A percentile compares a stretch with the other conserved stretches of the same genome.
Evolutionary conservation across 2,329 filamentous ascomycete genomes (phyloP).

Genomic region (Trichoderma sp.): DNA sequence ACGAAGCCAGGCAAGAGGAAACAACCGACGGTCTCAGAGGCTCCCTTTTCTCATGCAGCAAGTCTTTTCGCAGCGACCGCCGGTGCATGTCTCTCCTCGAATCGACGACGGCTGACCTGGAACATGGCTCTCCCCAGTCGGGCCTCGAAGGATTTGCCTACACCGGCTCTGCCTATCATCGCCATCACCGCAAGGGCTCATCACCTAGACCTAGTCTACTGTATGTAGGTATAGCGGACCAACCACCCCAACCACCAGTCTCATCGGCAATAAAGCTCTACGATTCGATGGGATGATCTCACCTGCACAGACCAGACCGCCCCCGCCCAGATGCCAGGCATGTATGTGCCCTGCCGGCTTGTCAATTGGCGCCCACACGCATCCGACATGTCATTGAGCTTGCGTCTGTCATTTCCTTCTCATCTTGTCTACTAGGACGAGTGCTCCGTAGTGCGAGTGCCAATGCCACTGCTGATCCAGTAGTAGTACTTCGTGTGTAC

Average conservation of each 20-base stretch:
- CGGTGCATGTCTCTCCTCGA: background rate
- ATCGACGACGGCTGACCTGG: slow-evolving; percentile 6
- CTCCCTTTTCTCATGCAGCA: background rate
- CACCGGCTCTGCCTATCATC: background rate
- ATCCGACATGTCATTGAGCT: slow-evolving; percentile 2
- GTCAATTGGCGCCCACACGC: background rate
- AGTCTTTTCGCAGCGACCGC: background rate
- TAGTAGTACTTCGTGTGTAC: background rate
- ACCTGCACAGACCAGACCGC: slow-evolving; percentile 14
- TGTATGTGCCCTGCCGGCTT: slow-evolving; percentile 1
- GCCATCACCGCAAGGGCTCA: background rate
- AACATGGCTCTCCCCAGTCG: background rate
- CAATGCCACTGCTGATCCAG: background rate
- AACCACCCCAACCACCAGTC: slow-evolving; percentile 14
- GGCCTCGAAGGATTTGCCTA: slow-evolving; percentile 10
- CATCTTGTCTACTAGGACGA: background rate
- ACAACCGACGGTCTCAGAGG: background rate
- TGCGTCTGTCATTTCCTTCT: background rate
- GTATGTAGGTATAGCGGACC: background rate
- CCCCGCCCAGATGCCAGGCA: slow-evolving; percentile 10
- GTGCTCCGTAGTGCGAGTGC: background rate
- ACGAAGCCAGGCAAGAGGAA: background rate
- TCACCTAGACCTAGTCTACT: background rate
- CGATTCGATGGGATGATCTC: slow-evolving; percentile 20
- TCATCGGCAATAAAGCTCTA: slow-evolving; percentile 8